phyloP scores from a whole-genome alignment of 1,284 basidiomycete species.

The Heimioporus punctisporus region DNA sequence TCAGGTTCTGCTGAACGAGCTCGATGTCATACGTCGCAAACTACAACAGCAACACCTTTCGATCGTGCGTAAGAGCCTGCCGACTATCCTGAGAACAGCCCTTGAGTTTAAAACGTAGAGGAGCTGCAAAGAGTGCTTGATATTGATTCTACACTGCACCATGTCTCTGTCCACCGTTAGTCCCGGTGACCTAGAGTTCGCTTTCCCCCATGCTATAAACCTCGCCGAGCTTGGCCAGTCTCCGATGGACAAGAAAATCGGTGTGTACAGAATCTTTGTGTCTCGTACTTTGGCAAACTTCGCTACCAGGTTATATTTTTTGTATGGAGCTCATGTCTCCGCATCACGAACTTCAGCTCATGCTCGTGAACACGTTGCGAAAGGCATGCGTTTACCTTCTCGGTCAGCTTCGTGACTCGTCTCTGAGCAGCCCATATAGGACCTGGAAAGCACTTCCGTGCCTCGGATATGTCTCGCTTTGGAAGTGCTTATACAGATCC shows the following conservation, averaged over 20 bases:
- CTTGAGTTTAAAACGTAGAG: constrained; percentile 41
- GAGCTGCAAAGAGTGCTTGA: constrained; percentile 59
- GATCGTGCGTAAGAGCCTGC: constrained; percentile 44
- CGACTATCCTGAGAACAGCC: not conserved
- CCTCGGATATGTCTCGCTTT: constrained; percentile 70
- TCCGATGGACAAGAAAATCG: constrained; percentile 68
- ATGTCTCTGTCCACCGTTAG: constrained; percentile 47
- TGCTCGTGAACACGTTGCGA: constrained; percentile 81
- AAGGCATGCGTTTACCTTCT: constrained; percentile 50
- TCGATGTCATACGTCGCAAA: constrained; percentile 53
- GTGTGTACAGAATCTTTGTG: constrained; percentile 36
- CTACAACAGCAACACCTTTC: constrained; percentile 49
- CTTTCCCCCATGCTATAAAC: constrained; percentile 70
- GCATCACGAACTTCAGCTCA: constrained; percentile 71
- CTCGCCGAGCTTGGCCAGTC: constrained; percentile 66
- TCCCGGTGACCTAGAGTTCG: constrained; percentile 57
- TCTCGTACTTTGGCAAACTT: not conserved
- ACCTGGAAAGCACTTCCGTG: constrained; percentile 57
- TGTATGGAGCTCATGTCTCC: constrained; percentile 70
- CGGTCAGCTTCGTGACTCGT: not conserved
- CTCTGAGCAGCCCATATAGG: constrained; percentile 40
- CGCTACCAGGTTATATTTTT: constrained; percentile 66
- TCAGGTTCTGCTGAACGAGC: constrained; percentile 55
- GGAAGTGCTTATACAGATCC: constrained; percentile 60
- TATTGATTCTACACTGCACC: constrained; percentile 70